These are phyloP conservation scores for Clausena lansium DNA, from an alignment of 345 rosid genomes.

Conservation along the genomic window DNA sequence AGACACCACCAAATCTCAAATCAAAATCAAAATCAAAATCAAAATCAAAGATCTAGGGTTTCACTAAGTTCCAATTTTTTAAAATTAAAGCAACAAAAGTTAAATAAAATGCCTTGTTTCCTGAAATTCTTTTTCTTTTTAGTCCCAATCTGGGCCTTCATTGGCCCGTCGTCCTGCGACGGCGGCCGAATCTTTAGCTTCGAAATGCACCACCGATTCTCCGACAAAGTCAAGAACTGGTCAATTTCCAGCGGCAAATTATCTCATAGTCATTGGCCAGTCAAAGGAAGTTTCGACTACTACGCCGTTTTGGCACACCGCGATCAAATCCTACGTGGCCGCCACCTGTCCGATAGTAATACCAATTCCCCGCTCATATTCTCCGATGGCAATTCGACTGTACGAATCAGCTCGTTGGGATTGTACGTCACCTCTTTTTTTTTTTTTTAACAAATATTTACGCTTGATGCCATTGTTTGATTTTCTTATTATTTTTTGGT, in stretches of 20 bases:
- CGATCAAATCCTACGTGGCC: slow-evolving; percentile 57
- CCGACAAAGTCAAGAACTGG: slow-evolving; percentile 60
- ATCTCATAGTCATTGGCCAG: slow-evolving; percentile 45
- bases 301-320: slow-evolving; percentile 60
- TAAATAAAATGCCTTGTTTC: slow-evolving; percentile 32
- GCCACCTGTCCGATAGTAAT: slow-evolving; percentile 37
- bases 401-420: slow-evolving; percentile 73
- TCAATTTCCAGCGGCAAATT: slow-evolving; percentile 36
- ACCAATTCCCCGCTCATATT: slow-evolving; percentile 44
- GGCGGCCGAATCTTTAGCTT: slow-evolving; percentile 68
- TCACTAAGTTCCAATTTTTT: not conserved
- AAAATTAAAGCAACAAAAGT: slow-evolving; percentile 10
- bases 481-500: not conserved
- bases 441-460: not conserved
- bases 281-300: slow-evolving; percentile 66
- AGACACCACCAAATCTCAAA: not conserved
- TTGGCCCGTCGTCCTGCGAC: slow-evolving; percentile 24
- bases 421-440: slow-evolving; percentile 55
- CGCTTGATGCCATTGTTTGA: not conserved
- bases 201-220: slow-evolving; percentile 81
- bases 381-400: slow-evolving; percentile 72
- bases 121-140: slow-evolving; percentile 30
- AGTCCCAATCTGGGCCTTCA: slow-evolving; percentile 28
- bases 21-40: not conserved
- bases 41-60: slow-evolving; percentile 6